phyloP scores from a whole-genome alignment of 305 asterid genomes.

The Fraxinus floribunda region DNA sequence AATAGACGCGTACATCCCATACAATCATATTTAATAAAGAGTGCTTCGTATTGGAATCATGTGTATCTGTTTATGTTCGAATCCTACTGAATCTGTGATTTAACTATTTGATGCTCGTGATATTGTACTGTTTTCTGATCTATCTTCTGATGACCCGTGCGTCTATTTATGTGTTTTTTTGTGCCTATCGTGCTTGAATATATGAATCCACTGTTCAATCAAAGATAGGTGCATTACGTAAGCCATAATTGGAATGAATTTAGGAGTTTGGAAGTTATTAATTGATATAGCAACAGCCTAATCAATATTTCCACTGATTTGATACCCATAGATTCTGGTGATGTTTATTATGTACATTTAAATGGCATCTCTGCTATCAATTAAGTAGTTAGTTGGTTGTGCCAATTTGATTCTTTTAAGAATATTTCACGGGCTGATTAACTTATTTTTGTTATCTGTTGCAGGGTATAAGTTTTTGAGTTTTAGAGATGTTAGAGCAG shows the following conservation, averaged over 20 bases:
- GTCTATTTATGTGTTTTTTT: background rate
- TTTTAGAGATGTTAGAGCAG: constrained; percentile 74
- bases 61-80: background rate
- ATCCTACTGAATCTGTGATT: background rate
- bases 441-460: constrained; percentile 13
- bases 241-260: background rate
- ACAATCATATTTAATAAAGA: background rate
- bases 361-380: background rate
- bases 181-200: background rate
- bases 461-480: constrained; percentile 40
- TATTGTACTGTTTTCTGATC: background rate
- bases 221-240: background rate
- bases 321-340: background rate
- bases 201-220: background rate
- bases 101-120: background rate
- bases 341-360: background rate
- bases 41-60: background rate
- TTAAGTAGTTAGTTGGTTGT: background rate
- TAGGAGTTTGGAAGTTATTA: background rate
- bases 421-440: background rate
- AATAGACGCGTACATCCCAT: background rate
- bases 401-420: background rate
- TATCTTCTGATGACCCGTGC: background rate
- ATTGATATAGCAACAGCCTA: background rate
- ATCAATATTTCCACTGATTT: background rate